Conservation (phyloP, 1,284 basidiomycete species). For the Leccinum pachyderme region DNA sequence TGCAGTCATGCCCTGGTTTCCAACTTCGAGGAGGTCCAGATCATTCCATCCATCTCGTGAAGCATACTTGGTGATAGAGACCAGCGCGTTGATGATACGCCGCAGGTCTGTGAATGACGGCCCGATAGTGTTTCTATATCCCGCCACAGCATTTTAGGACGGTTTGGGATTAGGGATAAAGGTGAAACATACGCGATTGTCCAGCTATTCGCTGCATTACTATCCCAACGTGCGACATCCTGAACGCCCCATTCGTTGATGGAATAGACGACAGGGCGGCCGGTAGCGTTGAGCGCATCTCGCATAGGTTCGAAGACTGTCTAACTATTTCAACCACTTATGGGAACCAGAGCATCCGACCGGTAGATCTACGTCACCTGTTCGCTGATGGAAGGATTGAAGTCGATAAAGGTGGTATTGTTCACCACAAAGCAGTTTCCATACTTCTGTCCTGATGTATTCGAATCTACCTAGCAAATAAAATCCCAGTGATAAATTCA, state of each 20-base stretch:
- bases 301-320: constrained; percentile 4
- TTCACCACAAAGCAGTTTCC: constrained; percentile 10
- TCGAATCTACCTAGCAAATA: no score
- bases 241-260: constrained; percentile 55
- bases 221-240: constrained; percentile 47
- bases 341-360: not conserved
- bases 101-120: constrained; percentile 48
- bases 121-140: constrained; percentile 45
- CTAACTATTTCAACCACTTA: not conserved
- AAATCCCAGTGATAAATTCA: no score
- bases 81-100: constrained; percentile 50
- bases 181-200: constrained; percentile 36
- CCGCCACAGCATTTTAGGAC: not conserved
- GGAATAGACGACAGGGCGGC: constrained; percentile 49
- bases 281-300: constrained; percentile 33
- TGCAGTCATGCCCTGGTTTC: constrained; percentile 42
- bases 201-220: constrained; percentile 47
- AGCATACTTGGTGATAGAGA: constrained; percentile 46
- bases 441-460: no score
- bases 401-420: not conserved
- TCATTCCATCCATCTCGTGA: constrained; percentile 46
- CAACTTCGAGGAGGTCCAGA: constrained; percentile 49
- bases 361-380: not conserved
- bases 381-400: constrained; percentile 1
- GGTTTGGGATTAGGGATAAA: not conserved